Conservation (phyloP, 805 yeast species). For the Metschnikowia gruessii region DNA sequence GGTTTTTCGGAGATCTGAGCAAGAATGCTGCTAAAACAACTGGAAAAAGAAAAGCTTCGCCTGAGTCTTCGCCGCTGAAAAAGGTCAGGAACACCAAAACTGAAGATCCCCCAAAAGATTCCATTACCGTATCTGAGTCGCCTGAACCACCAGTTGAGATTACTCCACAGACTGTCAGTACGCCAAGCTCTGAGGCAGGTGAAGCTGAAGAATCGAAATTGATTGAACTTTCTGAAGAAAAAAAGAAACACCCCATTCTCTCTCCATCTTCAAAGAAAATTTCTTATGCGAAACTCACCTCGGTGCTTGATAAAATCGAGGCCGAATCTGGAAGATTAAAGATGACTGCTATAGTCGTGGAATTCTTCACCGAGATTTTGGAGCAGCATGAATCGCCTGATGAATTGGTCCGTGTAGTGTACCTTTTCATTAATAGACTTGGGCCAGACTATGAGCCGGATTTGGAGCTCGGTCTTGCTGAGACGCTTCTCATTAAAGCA, state of each 20-base stretch:
- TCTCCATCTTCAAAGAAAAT: slow-evolving; percentile 18
- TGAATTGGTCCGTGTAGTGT: slow-evolving; percentile 69
- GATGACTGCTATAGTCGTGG: slow-evolving; percentile 71
- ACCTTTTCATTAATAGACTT: slow-evolving; percentile 79
- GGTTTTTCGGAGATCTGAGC: slow-evolving; percentile 16
- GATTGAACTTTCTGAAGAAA: slow-evolving; percentile 15
- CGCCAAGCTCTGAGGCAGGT: not conserved
- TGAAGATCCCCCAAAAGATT: not conserved
- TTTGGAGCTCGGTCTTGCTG: slow-evolving; percentile 90
- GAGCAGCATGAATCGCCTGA: slow-evolving; percentile 34
- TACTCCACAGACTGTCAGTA: not conserved
- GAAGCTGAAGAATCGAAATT: slow-evolving; percentile 13
- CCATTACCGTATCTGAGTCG: not conserved
- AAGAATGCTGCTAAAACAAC: slow-evolving; percentile 2
- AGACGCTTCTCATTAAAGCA: slow-evolving; percentile 81
- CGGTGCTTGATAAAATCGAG: slow-evolving; percentile 75
- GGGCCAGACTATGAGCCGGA: slow-evolving; percentile 96
- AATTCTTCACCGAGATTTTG: slow-evolving; percentile 65
- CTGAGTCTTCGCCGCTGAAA: slow-evolving; percentile 4
- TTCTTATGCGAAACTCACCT: slow-evolving; percentile 45
- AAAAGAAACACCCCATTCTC: slow-evolving; percentile 12
- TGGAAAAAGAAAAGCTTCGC: slow-evolving; percentile 4
- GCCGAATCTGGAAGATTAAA: slow-evolving; percentile 78
- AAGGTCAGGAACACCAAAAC: not conserved
- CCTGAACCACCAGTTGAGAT: not conserved